Percentiles rank a stretch among this genome's conserved stretches.
phyloP scores from a whole-genome alignment of 192 early-diverging fungal genomes.

The Backusella circina region DNA sequence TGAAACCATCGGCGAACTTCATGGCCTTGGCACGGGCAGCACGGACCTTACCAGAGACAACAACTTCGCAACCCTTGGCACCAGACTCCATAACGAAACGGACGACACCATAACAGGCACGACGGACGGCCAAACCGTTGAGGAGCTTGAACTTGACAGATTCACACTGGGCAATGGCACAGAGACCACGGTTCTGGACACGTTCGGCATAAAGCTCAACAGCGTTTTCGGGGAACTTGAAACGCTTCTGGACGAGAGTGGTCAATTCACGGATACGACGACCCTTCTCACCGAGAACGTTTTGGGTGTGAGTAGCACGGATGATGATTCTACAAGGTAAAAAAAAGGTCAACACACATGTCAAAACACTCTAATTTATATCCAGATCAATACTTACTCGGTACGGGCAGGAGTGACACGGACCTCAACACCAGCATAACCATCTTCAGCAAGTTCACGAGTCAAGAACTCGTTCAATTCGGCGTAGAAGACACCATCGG shows the following conservation, averaged over 20 bases:
- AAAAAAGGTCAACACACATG: not conserved
- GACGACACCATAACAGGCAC: conserved; percentile 97
- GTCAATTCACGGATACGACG: conserved; percentile 98
- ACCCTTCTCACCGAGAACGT: conserved; percentile 97
- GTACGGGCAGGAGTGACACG: conserved; percentile 98
- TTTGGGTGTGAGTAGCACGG: conserved; percentile 97
- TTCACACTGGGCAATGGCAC: conserved; percentile 98
- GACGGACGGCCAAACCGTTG: conserved; percentile 93
- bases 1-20: conserved; percentile 99
- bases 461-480: conserved; percentile 99
- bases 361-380: no score
- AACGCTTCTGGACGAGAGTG: conserved; percentile 97
- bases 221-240: conserved; percentile 98
- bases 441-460: conserved; percentile 94
- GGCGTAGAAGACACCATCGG: conserved; percentile 99
- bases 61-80: conserved; percentile 99
- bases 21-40: conserved; percentile 99
- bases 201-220: conserved; percentile 99
- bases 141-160: conserved; percentile 98
- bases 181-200: conserved; percentile 95
- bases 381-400: conserved; percentile 49
- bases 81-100: conserved; percentile 99
- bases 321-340: conserved; percentile 74
- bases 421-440: conserved; percentile 99
- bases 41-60: conserved; percentile 99